These are phyloP conservation scores for Carallia pectinifolia DNA, from an alignment of 345 rosid genomes.

Conservation along the genomic window DNA sequence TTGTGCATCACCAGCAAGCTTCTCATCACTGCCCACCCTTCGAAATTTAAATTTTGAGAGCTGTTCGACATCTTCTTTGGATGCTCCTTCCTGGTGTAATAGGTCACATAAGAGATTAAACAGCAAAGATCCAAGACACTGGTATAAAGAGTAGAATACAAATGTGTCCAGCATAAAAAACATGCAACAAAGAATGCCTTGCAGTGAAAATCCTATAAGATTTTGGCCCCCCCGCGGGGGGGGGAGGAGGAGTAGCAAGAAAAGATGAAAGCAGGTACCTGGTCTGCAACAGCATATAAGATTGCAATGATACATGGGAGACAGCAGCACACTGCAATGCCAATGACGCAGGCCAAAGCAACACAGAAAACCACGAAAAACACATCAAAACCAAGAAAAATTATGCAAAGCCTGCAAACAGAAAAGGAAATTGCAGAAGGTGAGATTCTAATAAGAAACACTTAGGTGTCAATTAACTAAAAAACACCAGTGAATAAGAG, in stretches of 20 bases:
- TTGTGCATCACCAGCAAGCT: constrained; percentile 41
- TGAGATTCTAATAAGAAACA: constrained; percentile 20
- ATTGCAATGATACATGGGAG: constrained; percentile 98
- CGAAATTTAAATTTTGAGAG: constrained; percentile 73
- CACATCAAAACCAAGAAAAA: constrained; percentile 89
- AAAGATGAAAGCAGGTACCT: constrained; percentile 40
- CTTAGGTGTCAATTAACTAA: background rate
- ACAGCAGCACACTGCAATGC: constrained; percentile 98
- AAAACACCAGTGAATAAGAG: constrained; percentile 1
- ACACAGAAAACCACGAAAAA: constrained; percentile 92
- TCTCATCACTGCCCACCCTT: constrained; percentile 41
- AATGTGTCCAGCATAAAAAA: background rate
- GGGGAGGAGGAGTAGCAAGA: background rate
- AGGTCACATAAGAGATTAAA: constrained; percentile 11
- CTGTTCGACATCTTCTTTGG: constrained; percentile 84
- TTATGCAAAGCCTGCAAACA: constrained; percentile 78
- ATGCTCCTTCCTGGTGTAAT: constrained; percentile 79
- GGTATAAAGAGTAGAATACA: background rate
- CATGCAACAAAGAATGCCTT: background rate
- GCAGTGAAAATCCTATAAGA: background rate
- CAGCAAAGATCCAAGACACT: background rate
- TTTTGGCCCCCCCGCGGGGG: background rate
- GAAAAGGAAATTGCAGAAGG: constrained; percentile 12
- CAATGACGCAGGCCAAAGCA: constrained; percentile 88
- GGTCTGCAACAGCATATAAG: constrained; percentile 87